Evolutionary conservation across 225 moss, liverwort and hornwort genomes (phyloP), one percentile per base, ranked within the genome.

Genomic region (Antitrichia curtipendula): DNA sequence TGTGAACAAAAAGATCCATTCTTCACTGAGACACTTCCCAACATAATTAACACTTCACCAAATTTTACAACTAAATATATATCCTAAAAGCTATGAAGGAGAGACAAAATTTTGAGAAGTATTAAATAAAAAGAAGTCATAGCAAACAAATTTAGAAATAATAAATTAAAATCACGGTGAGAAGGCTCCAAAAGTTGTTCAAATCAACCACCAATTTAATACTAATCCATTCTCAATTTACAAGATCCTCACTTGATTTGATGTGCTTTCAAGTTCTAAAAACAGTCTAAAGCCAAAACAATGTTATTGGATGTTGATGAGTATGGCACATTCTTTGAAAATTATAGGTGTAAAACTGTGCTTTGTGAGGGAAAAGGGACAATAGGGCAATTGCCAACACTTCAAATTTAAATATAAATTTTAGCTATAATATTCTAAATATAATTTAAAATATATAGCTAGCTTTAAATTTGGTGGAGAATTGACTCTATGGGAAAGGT

Each of bases 111-210:
- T 45, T 18, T 73, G 29, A 73, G 5, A 4, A 0, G 0, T 4
- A 45, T 45, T 1, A 6, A 72, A 47, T 6, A 45, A 10, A 29
- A 1, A 73, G 7, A 73, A 47, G 4, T 29, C 17, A 18, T 4
- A 31, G 7, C 15, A 28, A 71, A 27, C 2, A 8, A 43, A 9
- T 1, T 9, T 71, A 17, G 1, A 29, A 47, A 4, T 6, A 18
- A 4, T 1, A 16, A 19, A 29, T 16, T 11, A 19, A 18, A 73
- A 18, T 19, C 10, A 18, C 0, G 0, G 0, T 47, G 1, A 2
- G 0, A 73, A 47, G 4, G 2, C 4, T 47, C 1, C 0, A 4
- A 2, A 19, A 20, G 4, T 74, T 31, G 2, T 32, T 74, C 47
- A 47, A 31, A 47, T 73, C 7, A 47, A 20, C 12, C 3, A 31